Percentiles rank a stretch among this genome's conserved stretches.
Evolutionary conservation across 2,329 filamentous ascomycete genomes (phyloP).

Genomic region (Calonectria pseudoturangicola): DNA sequence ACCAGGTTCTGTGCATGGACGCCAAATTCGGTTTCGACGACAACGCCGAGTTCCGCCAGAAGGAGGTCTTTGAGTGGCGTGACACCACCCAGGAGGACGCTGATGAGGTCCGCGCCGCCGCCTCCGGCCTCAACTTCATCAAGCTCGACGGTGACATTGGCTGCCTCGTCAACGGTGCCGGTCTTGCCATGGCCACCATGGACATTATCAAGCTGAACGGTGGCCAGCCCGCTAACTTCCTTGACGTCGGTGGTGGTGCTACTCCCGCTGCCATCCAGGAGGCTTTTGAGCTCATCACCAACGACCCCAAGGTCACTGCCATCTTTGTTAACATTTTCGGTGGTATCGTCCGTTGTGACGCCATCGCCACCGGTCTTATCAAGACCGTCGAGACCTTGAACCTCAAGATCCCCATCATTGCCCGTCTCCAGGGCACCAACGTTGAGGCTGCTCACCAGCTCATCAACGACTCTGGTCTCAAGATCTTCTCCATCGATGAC

Average conservation of each 20-base stretch:
- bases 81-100: constrained; percentile 97
- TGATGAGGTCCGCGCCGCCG: constrained; percentile 96
- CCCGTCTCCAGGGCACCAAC: constrained; percentile 98
- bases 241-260: constrained; percentile 98
- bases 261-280: constrained; percentile 97
- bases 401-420: constrained; percentile 97
- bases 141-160: constrained; percentile 99
- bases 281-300: constrained; percentile 99
- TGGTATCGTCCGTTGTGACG: constrained; percentile 98
- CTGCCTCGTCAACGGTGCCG: constrained; percentile 98
- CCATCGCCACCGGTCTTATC: constrained; percentile 96
- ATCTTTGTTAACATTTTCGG: constrained; percentile 99
- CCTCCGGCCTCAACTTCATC: constrained; percentile 99
- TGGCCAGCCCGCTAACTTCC: constrained; percentile 96
- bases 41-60: constrained; percentile 98
- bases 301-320: constrained; percentile 97
- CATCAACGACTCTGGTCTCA: constrained; percentile 98
- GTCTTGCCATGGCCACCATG: constrained; percentile 99
- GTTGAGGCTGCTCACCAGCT: constrained; percentile 93
- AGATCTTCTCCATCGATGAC: constrained; percentile 99
- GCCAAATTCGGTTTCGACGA: constrained; percentile 99
- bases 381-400: constrained; percentile 96
- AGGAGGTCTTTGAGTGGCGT: constrained; percentile 95
- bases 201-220: constrained; percentile 99
- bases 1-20: constrained; percentile 99